A percentile compares a stretch with the other conserved stretches of the same genome.
Evolutionary conservation across 805 yeast genomes (phyloP).

Genomic region (Scheffersomyces lignosus): DNA sequence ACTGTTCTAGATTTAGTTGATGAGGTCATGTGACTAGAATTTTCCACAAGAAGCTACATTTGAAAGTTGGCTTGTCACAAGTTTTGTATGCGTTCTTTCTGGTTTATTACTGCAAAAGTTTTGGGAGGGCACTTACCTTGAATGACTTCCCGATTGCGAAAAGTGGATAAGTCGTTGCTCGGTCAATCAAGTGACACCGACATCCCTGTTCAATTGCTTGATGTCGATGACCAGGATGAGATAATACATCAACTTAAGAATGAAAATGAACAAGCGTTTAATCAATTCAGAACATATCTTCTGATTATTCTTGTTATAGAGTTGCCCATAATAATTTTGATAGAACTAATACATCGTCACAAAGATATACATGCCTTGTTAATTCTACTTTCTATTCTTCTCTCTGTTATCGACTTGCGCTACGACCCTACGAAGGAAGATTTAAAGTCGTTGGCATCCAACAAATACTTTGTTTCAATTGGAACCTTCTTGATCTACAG

Average conservation of each 20-base stretch:
- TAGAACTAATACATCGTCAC: constrained; percentile 3
- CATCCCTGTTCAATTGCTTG: constrained; percentile 11
- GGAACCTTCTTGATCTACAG: too few species aligned
- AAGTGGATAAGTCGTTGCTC: constrained; percentile 20
- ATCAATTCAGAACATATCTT: constrained; percentile 6
- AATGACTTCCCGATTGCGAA: constrained; percentile 21
- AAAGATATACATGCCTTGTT: background rate
- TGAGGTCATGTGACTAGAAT: too few species aligned
- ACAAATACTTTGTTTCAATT: too few species aligned
- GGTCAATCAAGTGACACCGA: constrained; percentile 6
- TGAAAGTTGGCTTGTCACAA: too few species aligned
- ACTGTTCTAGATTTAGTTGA: too few species aligned
- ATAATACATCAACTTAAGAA: constrained; percentile 14
- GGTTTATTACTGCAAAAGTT: too few species aligned
- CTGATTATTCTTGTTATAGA: constrained; percentile 13
- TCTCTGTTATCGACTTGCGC: background rate
- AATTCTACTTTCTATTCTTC: background rate
- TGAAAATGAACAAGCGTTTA: constrained; percentile 13
- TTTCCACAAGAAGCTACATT: too few species aligned
- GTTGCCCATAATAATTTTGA: constrained; percentile 15
- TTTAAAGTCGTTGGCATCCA: too few species aligned
- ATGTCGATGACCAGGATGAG: constrained; percentile 23
- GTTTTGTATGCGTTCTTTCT: too few species aligned
- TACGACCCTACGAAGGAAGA: background rate
- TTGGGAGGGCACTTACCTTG: too few species aligned